phyloP scores from a whole-genome alignment of 2,329 filamentous ascomycete species.

The Penicillium sp. region DNA sequence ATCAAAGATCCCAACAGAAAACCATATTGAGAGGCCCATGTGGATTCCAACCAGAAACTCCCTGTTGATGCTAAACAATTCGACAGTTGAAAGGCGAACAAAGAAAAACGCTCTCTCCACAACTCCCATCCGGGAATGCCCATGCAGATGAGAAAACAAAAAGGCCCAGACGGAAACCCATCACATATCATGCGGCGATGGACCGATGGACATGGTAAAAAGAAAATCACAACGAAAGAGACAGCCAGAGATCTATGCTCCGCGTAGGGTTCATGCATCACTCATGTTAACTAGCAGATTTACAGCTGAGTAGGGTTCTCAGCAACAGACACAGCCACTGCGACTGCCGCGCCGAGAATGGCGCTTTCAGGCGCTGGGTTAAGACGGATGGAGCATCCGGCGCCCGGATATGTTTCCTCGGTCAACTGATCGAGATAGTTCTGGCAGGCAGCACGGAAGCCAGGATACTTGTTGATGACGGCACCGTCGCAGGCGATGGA shows the following conservation, averaged over 20 bases:
- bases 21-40: conserved; percentile 6
- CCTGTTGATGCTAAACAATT: conserved; percentile 12
- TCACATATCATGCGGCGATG: conserved; percentile 13
- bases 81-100: neutral
- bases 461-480: conserved; percentile 52
- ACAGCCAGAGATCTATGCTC: conserved; percentile 11
- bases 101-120: neutral
- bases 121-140: neutral
- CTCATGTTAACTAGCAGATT: neutral
- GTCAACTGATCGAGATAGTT: conserved; percentile 42
- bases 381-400: conserved; percentile 34
- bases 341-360: conserved; percentile 47
- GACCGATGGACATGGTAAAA: conserved; percentile 6
- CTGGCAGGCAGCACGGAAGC: conserved; percentile 46
- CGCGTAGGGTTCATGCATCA: conserved; percentile 7
- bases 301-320: conserved; percentile 19
- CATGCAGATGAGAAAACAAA: conserved; percentile 4
- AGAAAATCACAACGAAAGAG: conserved; percentile 16
- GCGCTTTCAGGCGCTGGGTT: conserved; percentile 44
- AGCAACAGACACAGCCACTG: conserved; percentile 43
- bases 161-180: neutral
- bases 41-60: conserved; percentile 11
- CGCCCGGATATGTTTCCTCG: conserved; percentile 23
- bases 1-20: neutral
- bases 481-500: conserved; percentile 53